Evolutionary conservation across 1,139 yeast species (phyloP).

Genomic region (Sugiyamaella novakii): DNA sequence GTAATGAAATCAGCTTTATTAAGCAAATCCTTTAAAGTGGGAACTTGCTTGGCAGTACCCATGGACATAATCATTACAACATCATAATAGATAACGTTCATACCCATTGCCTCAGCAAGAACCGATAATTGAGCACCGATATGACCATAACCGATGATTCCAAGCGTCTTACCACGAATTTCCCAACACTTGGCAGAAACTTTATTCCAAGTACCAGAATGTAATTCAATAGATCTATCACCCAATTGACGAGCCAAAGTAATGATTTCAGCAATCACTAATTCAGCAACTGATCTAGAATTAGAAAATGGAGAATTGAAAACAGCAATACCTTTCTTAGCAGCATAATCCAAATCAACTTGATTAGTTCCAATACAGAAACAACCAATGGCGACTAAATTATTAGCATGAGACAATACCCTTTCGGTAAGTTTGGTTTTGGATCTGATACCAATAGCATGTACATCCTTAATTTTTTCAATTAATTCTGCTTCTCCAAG

Average conservation of each 20-base stretch:
- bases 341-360: conserved; percentile 91
- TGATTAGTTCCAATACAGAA: conserved; percentile 99
- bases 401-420: conserved; percentile 80
- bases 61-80: conserved; percentile 90
- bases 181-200: conserved; percentile 97
- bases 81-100: conserved; percentile 94
- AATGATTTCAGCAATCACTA: conserved; percentile 93
- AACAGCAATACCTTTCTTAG: conserved; percentile 90
- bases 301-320: conserved; percentile 99
- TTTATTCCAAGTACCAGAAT: conserved; percentile 98
- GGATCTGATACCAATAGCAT: conserved; percentile 97
- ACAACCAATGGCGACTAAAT: conserved; percentile 91
- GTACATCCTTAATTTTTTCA: conserved; percentile 90
- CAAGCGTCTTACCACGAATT: conserved; percentile 97
- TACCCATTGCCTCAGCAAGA: conserved; percentile 96
- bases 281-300: conserved; percentile 97
- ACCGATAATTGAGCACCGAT: conserved; percentile 97
- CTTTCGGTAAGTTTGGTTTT: conserved; percentile 86
- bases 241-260: conserved; percentile 95
- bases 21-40: conserved; percentile 79
- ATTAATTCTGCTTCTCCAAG: conserved; percentile 91
- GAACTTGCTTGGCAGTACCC: conserved; percentile 95
- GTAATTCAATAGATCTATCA: conserved; percentile 94
- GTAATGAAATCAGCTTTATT: conserved; percentile 83
- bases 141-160: conserved; percentile 97